phyloP scores from a whole-genome alignment of 345 rosid genomes.

The Stellera chamaejasme region DNA sequence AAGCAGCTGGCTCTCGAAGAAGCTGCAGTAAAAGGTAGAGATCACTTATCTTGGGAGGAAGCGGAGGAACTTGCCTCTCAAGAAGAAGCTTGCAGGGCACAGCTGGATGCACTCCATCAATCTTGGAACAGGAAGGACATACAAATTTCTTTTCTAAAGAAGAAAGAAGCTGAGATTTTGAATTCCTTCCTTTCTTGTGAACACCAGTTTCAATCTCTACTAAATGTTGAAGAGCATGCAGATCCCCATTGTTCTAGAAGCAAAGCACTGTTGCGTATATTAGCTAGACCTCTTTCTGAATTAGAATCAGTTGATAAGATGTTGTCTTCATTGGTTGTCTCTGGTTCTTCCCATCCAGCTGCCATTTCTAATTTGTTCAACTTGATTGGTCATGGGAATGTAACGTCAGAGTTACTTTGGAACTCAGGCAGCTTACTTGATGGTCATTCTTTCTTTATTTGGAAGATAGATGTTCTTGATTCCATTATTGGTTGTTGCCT shows the following conservation, averaged over 20 bases:
- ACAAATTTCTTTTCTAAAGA: constrained; percentile 45
- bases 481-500: constrained; percentile 81
- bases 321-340: constrained; percentile 34
- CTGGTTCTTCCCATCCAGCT: constrained; percentile 30
- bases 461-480: constrained; percentile 73
- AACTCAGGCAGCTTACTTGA: constrained; percentile 45
- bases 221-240: constrained; percentile 35
- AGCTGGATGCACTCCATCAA: constrained; percentile 76
- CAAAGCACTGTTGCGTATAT: constrained; percentile 40
- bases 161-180: constrained; percentile 58
- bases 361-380: constrained; percentile 37
- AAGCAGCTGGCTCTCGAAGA: constrained; percentile 77
- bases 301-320: constrained; percentile 51
- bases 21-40: constrained; percentile 78
- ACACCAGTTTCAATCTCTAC: constrained; percentile 49
- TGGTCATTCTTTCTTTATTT: constrained; percentile 68
- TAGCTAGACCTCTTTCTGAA: constrained; percentile 60
- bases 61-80: constrained; percentile 95
- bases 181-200: constrained; percentile 47
- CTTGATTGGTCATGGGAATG: constrained; percentile 44
- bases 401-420: constrained; percentile 59
- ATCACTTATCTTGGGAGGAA: constrained; percentile 95
- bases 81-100: constrained; percentile 90
- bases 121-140: constrained; percentile 77
- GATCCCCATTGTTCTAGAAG: constrained; percentile 45